Evolutionary conservation across 1,139 yeast genomes (phyloP), one percentile per base, ranked within the genome.

Genomic region (Kodamaea alishanica): DNA sequence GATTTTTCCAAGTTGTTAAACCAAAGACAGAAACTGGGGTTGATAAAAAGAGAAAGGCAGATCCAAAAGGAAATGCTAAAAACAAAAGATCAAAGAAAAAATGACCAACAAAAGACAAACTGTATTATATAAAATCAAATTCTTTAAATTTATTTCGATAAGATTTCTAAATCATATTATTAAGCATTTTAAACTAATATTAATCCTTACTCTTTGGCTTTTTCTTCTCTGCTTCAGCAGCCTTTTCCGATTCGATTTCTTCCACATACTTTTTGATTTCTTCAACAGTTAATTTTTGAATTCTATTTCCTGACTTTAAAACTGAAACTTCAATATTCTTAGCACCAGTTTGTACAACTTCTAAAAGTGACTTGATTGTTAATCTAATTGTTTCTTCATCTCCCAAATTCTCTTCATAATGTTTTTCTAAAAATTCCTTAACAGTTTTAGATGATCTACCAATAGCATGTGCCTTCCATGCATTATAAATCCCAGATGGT

Each of bases 391-490:
- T 83, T 33, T 81, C 84, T 36, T 84, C 84, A 51, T 82, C 89
- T 44, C 73, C 70, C 65, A 83, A 62, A 20, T 77, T 88, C 41
- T 83, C 89, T 53, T 75, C 77, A 65, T 86, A 90, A 56, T 88
- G 86, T 67, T 89, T 90, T 63, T 94, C 99, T 62, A 92, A 75
- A 54, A 90, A 86, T 62, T 94, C 98, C 52, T 95, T 82, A 26
- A 94, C 97, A 1, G 97, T 92, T 63, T 92, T 92, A 46, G 95
- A 79, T 44, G 95, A 86, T 58, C 96, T 81, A 41, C 99, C 99
- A 59, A 94, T 92, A 22, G 98, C 90, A 61, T 88, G 94, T 15
- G 98, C 97, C 63, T 90, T 88, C 98, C 98, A 92, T n/a, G 97
- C 96, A 40, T 95, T 88, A 60, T 84, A 92, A 49, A 92, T 94